Base-by-base conservation (phyloP, 129 eudicot genomes). In the Mikania micrantha region DNA sequence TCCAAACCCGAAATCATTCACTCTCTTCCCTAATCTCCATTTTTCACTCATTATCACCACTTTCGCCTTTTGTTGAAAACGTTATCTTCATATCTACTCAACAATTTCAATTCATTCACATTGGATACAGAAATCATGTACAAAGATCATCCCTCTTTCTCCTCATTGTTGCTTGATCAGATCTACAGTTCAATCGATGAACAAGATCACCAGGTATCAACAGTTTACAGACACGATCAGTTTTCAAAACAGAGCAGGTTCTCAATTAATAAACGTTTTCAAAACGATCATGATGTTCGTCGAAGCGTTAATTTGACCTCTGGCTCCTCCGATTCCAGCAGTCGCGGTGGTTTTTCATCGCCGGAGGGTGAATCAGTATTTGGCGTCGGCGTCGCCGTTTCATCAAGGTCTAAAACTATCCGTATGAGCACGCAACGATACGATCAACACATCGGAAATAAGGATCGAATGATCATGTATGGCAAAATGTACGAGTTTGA, bases 171-270 rank as follows among this genome's bases (percentile, higher is more conserved):
- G n/a, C 97, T 91, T 48, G 97, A 91, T 27, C 78, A 87, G 19
- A 88, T 88, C 68, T 91, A 91, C 52, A 86, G 88, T 3, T 91
- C 97, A 2, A 87, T 91, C 17, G 96, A 88, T 47, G 78, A 80
- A 54, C 80, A 50, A 10, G 60, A 29, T 3, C 71, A 81, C n/a
- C 66, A 76, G 8, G 69, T 78, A 47, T 24, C 75, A 17, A 74
- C 31, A 1, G 22, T 45, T 16, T 5, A 6, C 61, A 80, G 34
- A 76, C 70, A 70, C n/a, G n/a, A n/a, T n/a, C n/a, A n/a, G n/a
- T n/a, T n/a, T n/a, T n/a, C 20, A 40, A 67, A 75, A 67, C 68
- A 67, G 27, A 48, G 45, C 60, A 47, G 7, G 10, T 66, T 47
- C 44, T 48, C 44, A 19, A 16, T 25, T 29, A 28, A 49, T 40